A percentile compares a stretch with the other conserved stretches of the same genome.
Evolutionary conservation across 768 basidiomycete species (phyloP).

Genomic region (Mrakia gelida): DNA sequence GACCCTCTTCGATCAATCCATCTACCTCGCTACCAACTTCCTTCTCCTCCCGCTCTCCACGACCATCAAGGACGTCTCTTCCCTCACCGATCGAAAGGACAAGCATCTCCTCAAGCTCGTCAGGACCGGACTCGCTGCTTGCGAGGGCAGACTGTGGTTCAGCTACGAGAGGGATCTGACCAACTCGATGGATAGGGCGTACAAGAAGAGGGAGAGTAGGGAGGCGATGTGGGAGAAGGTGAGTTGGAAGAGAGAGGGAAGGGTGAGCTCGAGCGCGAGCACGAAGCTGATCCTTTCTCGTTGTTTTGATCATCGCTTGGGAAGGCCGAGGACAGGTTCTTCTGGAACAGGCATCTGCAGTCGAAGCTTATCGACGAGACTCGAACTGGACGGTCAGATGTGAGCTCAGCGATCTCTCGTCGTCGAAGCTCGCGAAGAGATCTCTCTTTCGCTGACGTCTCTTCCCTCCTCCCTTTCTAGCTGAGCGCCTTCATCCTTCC

Average conservation of each 20-base stretch:
- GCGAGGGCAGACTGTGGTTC: constrained; percentile 69
- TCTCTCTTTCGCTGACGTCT: constrained; percentile 47
- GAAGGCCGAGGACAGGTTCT: constrained; percentile 91
- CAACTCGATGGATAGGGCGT: constrained; percentile 76
- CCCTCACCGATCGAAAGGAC: constrained; percentile 70
- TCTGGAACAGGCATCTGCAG: constrained; percentile 87
- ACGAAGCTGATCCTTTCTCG: background rate
- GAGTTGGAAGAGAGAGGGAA: background rate
- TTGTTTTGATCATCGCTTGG: background rate
- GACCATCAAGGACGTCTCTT: constrained; percentile 58
- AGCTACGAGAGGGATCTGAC: constrained; percentile 89
- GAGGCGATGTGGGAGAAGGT: constrained; percentile 26
- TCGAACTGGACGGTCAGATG: constrained; percentile 58
- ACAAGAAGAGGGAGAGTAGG: constrained; percentile 46
- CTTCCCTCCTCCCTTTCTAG: constrained; percentile 54
- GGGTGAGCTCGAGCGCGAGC: background rate
- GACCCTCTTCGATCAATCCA: constrained; percentile 72
- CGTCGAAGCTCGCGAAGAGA: constrained; percentile 37
- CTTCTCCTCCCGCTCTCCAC: constrained; percentile 82
- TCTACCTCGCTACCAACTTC: constrained; percentile 86
- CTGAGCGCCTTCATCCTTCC: constrained; percentile 70
- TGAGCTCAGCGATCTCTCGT: background rate
- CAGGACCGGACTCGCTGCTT: constrained; percentile 69
- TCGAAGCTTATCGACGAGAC: constrained; percentile 59
- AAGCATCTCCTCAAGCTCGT: constrained; percentile 79